A percentile compares a stretch with the other conserved stretches of the same genome.
Conservation (phyloP, 2,329 filamentous ascomycete genomes). For the Pseudogymnoascus sp. region DNA sequence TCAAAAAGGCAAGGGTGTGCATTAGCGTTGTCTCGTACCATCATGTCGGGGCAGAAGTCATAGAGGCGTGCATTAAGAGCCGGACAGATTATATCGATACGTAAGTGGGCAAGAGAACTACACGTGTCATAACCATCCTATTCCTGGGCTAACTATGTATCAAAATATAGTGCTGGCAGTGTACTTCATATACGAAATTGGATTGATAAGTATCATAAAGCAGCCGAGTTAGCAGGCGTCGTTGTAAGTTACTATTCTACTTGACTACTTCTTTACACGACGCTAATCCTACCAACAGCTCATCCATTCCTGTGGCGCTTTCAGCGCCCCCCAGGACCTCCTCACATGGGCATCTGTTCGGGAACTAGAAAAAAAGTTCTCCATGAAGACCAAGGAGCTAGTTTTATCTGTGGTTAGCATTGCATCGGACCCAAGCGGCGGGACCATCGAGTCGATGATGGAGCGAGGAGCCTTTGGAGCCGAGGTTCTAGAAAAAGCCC, state of each 20-base stretch:
- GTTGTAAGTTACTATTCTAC: slow-evolving; percentile 17
- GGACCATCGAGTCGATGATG: background rate
- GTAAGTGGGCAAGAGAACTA: slow-evolving; percentile 11
- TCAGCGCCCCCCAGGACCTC: background rate
- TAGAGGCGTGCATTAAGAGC: slow-evolving; percentile 23
- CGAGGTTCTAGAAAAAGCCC: background rate
- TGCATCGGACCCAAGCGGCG: background rate
- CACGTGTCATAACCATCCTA: background rate
- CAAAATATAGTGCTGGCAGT: slow-evolving; percentile 12
- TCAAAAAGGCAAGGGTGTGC: slow-evolving; percentile 50
- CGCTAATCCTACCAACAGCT: background rate
- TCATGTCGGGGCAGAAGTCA: slow-evolving; percentile 19
- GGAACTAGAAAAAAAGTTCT: background rate
- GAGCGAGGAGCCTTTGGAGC: background rate
- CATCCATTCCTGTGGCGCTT: background rate
- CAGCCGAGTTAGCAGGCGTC: slow-evolving; percentile 18
- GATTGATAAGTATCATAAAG: slow-evolving; percentile 22
- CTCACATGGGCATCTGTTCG: background rate
- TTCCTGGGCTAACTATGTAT: background rate
- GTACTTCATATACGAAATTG: slow-evolving; percentile 17
- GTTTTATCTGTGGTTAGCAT: background rate
- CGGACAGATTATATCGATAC: slow-evolving; percentile 24
- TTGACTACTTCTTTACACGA: background rate
- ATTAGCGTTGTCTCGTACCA: slow-evolving; percentile 33
- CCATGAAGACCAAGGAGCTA: background rate